Conservation (phyloP, 2,329 filamentous ascomycete species). For the Erysiphe pulchra region DNA sequence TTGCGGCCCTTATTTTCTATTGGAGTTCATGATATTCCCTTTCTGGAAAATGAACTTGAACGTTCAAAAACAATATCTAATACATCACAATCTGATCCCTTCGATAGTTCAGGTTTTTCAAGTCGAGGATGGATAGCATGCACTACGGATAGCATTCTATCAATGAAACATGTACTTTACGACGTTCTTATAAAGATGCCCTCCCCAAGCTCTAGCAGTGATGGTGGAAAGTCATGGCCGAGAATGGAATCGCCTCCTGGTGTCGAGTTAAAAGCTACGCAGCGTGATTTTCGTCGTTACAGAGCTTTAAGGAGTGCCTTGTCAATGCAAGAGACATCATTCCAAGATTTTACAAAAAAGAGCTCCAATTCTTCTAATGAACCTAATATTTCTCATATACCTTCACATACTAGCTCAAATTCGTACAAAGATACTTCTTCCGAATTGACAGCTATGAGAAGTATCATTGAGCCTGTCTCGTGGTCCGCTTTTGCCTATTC, state of each 20-base stretch:
- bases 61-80: constrained; percentile 16
- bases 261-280: constrained; percentile 53
- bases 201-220: constrained; percentile 28
- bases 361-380: constrained; percentile 1
- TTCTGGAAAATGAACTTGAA: constrained; percentile 37
- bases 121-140: constrained; percentile 70
- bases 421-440: constrained; percentile 16
- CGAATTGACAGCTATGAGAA: constrained; percentile 24
- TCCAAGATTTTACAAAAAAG: constrained; percentile 3
- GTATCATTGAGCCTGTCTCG: constrained; percentile 33
- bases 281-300: constrained; percentile 69
- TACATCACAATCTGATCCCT: constrained; percentile 12
- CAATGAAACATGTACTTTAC: constrained; percentile 65
- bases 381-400: no score
- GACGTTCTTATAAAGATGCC: constrained; percentile 75
- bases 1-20: constrained; percentile 74
- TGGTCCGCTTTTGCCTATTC: constrained; percentile 57
- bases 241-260: constrained; percentile 41
- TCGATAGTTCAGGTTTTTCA: constrained; percentile 19
- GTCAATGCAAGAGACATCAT: constrained; percentile 13
- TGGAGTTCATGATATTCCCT: constrained; percentile 76
- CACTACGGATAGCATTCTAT: constrained; percentile 82
- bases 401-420: constrained; percentile 3
- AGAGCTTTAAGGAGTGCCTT: constrained; percentile 40
- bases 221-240: constrained; percentile 44